Conservation (phyloP, 257 asterid genomes). For the Solanum paucissectum region DNA sequence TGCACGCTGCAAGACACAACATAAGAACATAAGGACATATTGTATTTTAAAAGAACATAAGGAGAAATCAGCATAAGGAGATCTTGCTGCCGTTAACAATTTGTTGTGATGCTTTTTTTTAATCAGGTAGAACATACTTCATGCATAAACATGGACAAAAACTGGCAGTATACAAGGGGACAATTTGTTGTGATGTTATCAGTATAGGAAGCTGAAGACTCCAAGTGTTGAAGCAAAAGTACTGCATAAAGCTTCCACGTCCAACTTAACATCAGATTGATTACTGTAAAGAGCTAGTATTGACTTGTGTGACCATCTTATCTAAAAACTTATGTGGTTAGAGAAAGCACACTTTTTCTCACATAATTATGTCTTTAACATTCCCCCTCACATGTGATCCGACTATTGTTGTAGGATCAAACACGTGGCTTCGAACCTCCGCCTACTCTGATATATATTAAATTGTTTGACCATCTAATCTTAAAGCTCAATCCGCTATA, state of each 20-base stretch:
- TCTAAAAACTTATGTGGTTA: not conserved
- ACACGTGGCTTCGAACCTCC: not conserved
- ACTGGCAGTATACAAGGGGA: not conserved
- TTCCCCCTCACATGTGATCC: not conserved
- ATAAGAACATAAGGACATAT: constrained; percentile 4
- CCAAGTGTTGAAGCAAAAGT: not conserved
- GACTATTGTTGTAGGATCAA: not conserved
- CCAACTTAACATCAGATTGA: not conserved
- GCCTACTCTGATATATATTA: not conserved
- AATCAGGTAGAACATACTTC: not conserved
- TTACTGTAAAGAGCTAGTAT: not conserved
- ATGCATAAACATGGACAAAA: not conserved
- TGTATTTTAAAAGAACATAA: not conserved
- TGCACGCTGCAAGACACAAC: constrained; percentile 63
- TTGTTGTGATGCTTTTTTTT: not conserved
- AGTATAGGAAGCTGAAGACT: not conserved
- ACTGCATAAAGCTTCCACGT: not conserved
- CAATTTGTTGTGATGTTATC: not conserved
- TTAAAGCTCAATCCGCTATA: not conserved
- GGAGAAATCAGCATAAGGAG: not conserved
- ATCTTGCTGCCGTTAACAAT: not conserved
- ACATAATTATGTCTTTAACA: not conserved
- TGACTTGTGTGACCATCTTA: not conserved
- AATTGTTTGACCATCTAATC: not conserved
- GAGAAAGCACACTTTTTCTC: not conserved